Percentiles rank a stretch among this genome's conserved stretches.
Conservation (phyloP, 306 rosid species). For the Castanopsis chinensis region DNA sequence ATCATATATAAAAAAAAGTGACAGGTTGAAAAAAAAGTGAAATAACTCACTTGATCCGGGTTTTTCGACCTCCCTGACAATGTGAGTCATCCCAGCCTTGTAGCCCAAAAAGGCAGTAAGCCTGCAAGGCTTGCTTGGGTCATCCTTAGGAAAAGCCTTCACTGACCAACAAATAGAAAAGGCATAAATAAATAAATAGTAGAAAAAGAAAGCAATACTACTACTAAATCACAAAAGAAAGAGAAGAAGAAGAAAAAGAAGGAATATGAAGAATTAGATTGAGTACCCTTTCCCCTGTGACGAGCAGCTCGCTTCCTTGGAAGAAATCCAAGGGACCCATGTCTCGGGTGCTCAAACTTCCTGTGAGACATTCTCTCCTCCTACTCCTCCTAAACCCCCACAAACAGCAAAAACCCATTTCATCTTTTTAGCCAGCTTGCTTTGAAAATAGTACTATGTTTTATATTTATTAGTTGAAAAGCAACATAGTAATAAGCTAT, state of each 20-base stretch:
- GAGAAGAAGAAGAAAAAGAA: not conserved
- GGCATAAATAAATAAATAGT: too few species aligned
- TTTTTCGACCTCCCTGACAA: conserved; percentile 84
- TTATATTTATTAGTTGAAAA: too few species aligned
- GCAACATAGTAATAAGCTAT: too few species aligned
- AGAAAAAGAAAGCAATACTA: too few species aligned
- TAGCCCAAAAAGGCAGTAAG: conserved; percentile 76
- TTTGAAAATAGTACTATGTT: too few species aligned
- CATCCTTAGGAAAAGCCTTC: conserved; percentile 94
- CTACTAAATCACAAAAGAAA: too few species aligned
- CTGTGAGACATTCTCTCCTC: conserved; percentile 63
- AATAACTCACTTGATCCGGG: conserved; percentile 65
- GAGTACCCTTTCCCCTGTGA: conserved; percentile 74
- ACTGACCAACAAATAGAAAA: conserved; percentile 32
- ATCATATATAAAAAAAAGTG: not conserved
- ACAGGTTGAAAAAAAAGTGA: not conserved
- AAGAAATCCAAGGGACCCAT: conserved; percentile 84
- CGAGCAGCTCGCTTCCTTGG: conserved; percentile 86
- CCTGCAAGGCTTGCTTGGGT: conserved; percentile 57
- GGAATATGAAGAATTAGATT: not conserved
- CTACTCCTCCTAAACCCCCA: too few species aligned
- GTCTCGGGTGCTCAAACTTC: conserved; percentile 92
- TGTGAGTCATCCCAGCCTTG: conserved; percentile 94
- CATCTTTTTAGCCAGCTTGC: too few species aligned
- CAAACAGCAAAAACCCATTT: too few species aligned